Percentiles rank a stretch among this genome's conserved stretches.
phyloP scores from a whole-genome alignment of 805 yeast species.

The Helenozyma rhizophorensis region DNA sequence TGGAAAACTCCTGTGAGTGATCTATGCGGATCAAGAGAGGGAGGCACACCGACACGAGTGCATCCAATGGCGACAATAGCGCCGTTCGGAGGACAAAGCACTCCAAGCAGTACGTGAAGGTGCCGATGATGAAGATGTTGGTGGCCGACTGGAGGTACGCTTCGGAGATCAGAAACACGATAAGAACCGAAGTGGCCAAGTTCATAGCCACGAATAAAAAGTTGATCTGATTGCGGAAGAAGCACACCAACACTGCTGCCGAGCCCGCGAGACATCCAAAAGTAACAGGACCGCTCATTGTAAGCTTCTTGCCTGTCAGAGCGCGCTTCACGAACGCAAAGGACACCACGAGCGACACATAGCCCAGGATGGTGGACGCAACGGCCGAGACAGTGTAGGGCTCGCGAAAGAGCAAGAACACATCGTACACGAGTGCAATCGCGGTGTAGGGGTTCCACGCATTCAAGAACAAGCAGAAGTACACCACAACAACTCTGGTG shows the following conservation, averaged over 20 bases:
- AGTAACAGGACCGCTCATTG: constrained; percentile 1
- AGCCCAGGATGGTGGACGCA: constrained; percentile 14
- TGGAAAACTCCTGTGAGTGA: background rate
- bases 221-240: constrained; percentile 3
- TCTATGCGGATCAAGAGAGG: constrained; percentile 11
- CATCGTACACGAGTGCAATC: constrained; percentile 23
- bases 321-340: constrained; percentile 10
- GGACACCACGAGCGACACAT: constrained; percentile 14
- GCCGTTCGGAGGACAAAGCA: constrained; percentile 9
- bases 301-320: background rate
- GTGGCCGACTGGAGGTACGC: constrained; percentile 4
- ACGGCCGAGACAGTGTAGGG: background rate
- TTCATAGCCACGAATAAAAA: constrained; percentile 11
- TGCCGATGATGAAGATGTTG: constrained; percentile 8
- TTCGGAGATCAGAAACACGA: constrained; percentile 9
- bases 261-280: constrained; percentile 1
- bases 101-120: constrained; percentile 12
- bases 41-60: constrained; percentile 5
- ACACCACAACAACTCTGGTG: constrained; percentile 22
- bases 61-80: constrained; percentile 2
- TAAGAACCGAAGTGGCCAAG: constrained; percentile 9
- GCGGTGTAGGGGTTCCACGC: constrained; percentile 28
- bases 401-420: constrained; percentile 11
- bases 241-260: constrained; percentile 1
- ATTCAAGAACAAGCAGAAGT: constrained; percentile 27